phyloP scores from a whole-genome alignment of 2,329 filamentous ascomycete genomes.

The Fusarium sp. region DNA sequence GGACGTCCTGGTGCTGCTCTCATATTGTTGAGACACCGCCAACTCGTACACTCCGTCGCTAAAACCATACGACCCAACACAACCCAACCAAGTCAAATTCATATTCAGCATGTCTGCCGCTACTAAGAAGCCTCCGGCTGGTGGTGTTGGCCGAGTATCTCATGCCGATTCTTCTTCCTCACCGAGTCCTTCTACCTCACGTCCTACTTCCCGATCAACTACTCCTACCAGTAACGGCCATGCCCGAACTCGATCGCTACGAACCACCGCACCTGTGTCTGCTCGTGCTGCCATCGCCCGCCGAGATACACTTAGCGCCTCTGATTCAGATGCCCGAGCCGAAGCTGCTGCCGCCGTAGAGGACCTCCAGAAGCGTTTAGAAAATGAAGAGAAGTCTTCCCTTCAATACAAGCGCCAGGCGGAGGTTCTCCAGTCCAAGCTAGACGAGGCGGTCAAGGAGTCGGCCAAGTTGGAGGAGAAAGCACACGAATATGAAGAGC shows the following conservation, averaged over 20 bases:
- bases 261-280: conserved; percentile 74
- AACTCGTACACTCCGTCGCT: conserved; percentile 22
- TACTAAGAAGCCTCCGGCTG: conserved; percentile 64
- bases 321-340: conserved; percentile 79
- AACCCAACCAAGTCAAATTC: conserved; percentile 23
- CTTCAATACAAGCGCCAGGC: conserved; percentile 86
- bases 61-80: conserved; percentile 26
- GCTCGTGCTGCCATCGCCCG: conserved; percentile 77
- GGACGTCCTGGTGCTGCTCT: conserved; percentile 18
- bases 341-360: conserved; percentile 83
- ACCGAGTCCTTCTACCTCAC: conserved; percentile 53
- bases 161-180: conserved; percentile 53
- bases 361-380: conserved; percentile 84
- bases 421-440: conserved; percentile 83
- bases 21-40: conserved; percentile 22
- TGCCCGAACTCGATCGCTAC: conserved; percentile 72
- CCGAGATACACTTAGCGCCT: conserved; percentile 62
- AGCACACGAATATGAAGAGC: conserved; percentile 86
- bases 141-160: conserved; percentile 59
- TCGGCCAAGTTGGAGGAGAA: conserved; percentile 89
- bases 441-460: conserved; percentile 86
- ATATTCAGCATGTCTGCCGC: conserved; percentile 60
- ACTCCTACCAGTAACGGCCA: conserved; percentile 52
- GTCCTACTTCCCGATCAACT: conserved; percentile 57
- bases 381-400: conserved; percentile 80